Evolutionary conservation across 768 basidiomycete species (phyloP), one percentile per base, ranked within the genome.

Genomic region (Boletus rubroflammeus): DNA sequence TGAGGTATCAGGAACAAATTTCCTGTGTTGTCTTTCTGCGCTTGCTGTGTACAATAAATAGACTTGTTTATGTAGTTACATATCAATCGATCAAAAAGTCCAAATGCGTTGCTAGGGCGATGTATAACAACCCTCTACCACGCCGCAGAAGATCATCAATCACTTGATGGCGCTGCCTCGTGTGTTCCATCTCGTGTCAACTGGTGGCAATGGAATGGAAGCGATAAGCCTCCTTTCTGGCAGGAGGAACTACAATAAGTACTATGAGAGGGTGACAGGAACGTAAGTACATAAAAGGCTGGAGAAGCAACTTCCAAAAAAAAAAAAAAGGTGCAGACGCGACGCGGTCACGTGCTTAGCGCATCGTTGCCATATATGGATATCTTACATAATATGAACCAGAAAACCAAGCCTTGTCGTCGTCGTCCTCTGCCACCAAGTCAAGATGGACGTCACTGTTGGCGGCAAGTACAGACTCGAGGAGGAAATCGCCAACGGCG

Each of bases 401-500:
- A 57, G 47, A 57, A 58, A 53, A 51, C 54, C 39, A 44, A 26
- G 7, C 25, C 47, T 39, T 47, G 48, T 48, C 49, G 2, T 10
- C 8, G 47, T 61, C 44, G 38, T 41, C 50, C 53, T 60, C 60
- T 53, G 55, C 62, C 60, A 58, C 58, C 41, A 54, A 40, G 44
- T 11, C 46, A 28, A 15, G 51, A 72, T 74, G 69, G 71, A 69
- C 21, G 63, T 69, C 53, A 80, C 76, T 19, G 86, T 90, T 61
- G 88, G 84, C 51, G 87, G 88, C 42, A 88, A 88, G 65, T 90
- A 90, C 70, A 79, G 82, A 55, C 75, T 90, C 35, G 87, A 88
- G 66, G 85, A 89, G 63, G 87, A 88, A 72, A 85, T 90, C 61
- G 88, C 86, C 15, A 86, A 83, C 58, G 88, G 88, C 23, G 88